phyloP scores from a whole-genome alignment of 208 protist species.

The Tritrichomonas foetus region DNA sequence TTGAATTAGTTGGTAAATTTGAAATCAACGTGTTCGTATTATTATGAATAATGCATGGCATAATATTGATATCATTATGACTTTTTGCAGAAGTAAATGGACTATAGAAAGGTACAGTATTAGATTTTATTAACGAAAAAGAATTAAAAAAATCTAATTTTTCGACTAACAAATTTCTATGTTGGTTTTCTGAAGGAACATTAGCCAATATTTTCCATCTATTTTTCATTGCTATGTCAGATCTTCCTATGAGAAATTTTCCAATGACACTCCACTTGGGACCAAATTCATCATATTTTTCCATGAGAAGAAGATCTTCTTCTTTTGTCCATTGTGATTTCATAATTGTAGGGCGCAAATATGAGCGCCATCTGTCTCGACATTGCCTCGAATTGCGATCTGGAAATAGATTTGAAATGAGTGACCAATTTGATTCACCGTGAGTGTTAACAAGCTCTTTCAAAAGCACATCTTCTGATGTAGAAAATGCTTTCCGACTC shows the following conservation, averaged over 20 bases:
- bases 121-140: too few species aligned
- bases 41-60: too few species aligned
- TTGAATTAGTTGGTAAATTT: too few species aligned
- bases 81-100: too few species aligned
- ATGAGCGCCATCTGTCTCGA: background rate
- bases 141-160: too few species aligned
- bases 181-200: too few species aligned
- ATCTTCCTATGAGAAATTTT: background rate
- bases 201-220: slow-evolving; percentile 56
- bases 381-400: background rate
- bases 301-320: background rate
- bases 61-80: too few species aligned
- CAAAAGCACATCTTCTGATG: background rate
- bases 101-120: too few species aligned
- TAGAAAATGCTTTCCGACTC: background rate
- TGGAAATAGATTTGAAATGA: background rate
- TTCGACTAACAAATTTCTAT: too few species aligned
- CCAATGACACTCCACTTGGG: background rate
- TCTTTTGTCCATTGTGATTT: background rate
- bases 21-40: too few species aligned
- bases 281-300: background rate
- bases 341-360: background rate
- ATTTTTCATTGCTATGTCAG: background rate
- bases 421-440: background rate
- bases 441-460: background rate